A percentile compares a stretch with the other conserved stretches of the same genome.
Conservation (phyloP, 2,329 filamentous ascomycete species). For the Pseudocercospora ulei region DNA sequence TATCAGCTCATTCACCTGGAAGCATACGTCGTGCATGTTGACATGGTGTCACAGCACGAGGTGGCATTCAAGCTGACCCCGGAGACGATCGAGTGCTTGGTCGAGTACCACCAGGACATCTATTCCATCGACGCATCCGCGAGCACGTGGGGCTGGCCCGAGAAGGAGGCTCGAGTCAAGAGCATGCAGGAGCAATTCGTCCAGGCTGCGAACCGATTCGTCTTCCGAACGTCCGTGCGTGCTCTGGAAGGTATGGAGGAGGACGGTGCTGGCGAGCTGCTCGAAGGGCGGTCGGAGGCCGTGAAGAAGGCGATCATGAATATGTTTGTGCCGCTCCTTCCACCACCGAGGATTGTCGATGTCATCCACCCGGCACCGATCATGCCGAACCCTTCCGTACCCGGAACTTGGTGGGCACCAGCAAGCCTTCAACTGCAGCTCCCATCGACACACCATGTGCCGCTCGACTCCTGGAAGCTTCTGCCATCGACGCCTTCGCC, state of each 20-base stretch:
- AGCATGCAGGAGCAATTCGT: slow-evolving; percentile 95
- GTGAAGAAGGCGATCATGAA: slow-evolving; percentile 79
- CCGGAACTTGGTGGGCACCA: slow-evolving; percentile 65
- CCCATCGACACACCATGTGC: slow-evolving; percentile 55
- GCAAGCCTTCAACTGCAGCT: slow-evolving; percentile 48
- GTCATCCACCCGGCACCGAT: slow-evolving; percentile 77
- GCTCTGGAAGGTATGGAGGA: slow-evolving; percentile 94
- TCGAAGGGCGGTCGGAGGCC: slow-evolving; percentile 83
- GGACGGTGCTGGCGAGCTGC: slow-evolving; percentile 85
- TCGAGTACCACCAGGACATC: slow-evolving; percentile 93
- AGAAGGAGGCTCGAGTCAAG: slow-evolving; percentile 93
- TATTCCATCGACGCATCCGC: slow-evolving; percentile 85
- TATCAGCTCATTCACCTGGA: slow-evolving; percentile 88
- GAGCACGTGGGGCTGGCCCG: slow-evolving; percentile 85
- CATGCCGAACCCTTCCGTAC: slow-evolving; percentile 62
- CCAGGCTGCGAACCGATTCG: slow-evolving; percentile 93
- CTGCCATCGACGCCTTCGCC: slow-evolving; percentile 79
- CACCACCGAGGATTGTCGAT: slow-evolving; percentile 81
- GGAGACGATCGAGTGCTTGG: slow-evolving; percentile 84
- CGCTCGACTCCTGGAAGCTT: slow-evolving; percentile 81
- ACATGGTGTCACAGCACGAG: slow-evolving; percentile 96
- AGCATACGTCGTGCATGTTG: slow-evolving; percentile 96
- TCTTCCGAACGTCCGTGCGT: slow-evolving; percentile 78
- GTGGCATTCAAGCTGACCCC: slow-evolving; percentile 95
- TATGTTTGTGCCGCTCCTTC: slow-evolving; percentile 73